A percentile compares a stretch with the other conserved stretches of the same genome.
phyloP scores from a whole-genome alignment of 106 monocot genomes.

The Triglochin maritima region DNA sequence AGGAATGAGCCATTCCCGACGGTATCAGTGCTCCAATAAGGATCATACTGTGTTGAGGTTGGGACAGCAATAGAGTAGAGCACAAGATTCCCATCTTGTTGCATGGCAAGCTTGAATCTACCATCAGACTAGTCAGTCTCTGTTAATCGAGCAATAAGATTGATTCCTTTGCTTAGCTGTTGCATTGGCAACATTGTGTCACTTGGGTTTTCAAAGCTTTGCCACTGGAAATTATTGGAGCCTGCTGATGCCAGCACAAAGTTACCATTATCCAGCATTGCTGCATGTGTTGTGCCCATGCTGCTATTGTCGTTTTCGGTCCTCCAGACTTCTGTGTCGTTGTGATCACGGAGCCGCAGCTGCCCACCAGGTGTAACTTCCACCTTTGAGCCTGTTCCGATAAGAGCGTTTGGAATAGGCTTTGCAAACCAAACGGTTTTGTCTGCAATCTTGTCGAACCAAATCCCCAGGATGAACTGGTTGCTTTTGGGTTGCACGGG shows the following conservation, averaged over 20 bases:
- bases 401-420: neutral
- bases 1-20: neutral
- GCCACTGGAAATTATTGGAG: conserved; percentile 1
- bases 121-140: conserved; percentile 13
- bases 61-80: neutral
- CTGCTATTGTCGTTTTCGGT: neutral
- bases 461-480: conserved; percentile 1
- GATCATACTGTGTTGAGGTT: neutral
- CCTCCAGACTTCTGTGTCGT: neutral
- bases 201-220: conserved; percentile 18
- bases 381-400: neutral
- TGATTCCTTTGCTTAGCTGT: neutral
- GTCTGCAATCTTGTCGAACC: neutral
- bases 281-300: neutral
- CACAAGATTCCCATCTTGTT: conserved; percentile 11
- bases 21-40: conserved; percentile 12
- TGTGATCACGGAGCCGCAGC: neutral
- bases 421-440: conserved; percentile 3
- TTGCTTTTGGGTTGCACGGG: neutral
- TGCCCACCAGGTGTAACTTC: neutral
- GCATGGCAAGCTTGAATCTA: conserved; percentile 5
- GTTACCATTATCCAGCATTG: conserved; percentile 10
- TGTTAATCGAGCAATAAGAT: conserved; percentile 1
- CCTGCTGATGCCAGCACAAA: neutral
- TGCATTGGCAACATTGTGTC: conserved; percentile 18